phyloP scores from a whole-genome alignment of 23 red algal genomes.

The Gracilaria caudata region DNA sequence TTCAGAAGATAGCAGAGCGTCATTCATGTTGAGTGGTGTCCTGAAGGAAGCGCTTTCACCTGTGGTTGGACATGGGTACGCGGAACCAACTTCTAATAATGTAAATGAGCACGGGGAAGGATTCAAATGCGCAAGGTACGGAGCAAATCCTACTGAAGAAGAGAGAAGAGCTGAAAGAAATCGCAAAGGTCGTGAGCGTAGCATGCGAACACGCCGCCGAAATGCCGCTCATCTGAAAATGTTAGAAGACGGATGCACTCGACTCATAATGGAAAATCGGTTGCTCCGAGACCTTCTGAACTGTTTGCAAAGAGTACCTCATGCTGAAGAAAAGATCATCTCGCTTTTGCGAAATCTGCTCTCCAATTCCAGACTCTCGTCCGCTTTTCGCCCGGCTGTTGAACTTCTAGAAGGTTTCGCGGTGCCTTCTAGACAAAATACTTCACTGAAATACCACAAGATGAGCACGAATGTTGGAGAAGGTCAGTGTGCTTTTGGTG shows the following conservation, averaged over 20 bases:
- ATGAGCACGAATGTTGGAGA: constrained; percentile 5
- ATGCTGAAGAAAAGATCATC: background rate
- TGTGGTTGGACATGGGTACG: background rate
- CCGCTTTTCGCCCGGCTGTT: background rate
- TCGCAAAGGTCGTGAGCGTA: constrained; percentile 54
- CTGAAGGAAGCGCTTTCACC: constrained; percentile 19
- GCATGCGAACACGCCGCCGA: constrained; percentile 55
- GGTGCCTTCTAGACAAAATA: background rate
- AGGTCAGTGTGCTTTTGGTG: background rate
- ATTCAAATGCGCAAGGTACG: background rate
- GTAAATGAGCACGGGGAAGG: background rate
- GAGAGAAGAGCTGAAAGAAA: constrained; percentile 39
- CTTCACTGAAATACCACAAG: background rate
- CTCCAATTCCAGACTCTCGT: background rate
- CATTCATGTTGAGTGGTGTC: background rate
- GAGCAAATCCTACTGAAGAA: constrained; percentile 8
- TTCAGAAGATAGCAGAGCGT: background rate
- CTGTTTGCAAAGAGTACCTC: background rate
- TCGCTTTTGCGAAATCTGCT: constrained; percentile 18
- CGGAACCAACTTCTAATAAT: background rate
- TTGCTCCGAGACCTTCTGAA: constrained; percentile 27
- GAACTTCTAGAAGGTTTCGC: background rate
- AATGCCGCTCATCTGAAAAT: constrained; percentile 34
- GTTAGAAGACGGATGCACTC: constrained; percentile 16
- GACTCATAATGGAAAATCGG: constrained; percentile 43